phyloP scores from a whole-genome alignment of 2,329 filamentous ascomycete genomes.

The Pseudogymnoascus sp. region DNA sequence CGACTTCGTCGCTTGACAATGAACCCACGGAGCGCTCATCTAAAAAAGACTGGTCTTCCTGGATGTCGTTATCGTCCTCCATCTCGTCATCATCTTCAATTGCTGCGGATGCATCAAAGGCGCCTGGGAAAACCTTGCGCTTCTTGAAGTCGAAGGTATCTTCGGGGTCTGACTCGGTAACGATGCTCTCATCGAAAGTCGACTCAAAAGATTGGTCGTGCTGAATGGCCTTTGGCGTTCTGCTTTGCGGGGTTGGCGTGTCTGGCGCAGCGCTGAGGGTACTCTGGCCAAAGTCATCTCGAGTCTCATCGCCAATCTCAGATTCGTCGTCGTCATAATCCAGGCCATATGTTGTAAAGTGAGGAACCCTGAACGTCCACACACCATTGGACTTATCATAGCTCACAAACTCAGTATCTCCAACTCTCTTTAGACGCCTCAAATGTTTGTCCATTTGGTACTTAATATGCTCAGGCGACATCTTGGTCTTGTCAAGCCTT shows the following conservation, averaged over 20 bases:
- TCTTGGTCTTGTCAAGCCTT: conserved; percentile 53
- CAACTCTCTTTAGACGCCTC: conserved; percentile 68
- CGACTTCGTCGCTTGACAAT: conserved; percentile 48
- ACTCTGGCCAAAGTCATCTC: conserved; percentile 40
- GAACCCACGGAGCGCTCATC: conserved; percentile 83
- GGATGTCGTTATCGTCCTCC: conserved; percentile 33
- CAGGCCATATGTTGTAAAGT: conserved; percentile 92
- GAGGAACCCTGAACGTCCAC: conserved; percentile 90
- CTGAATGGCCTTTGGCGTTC: conserved; percentile 19
- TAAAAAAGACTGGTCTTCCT: conserved; percentile 73
- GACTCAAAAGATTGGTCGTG: conserved; percentile 28
- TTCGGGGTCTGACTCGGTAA: conserved; percentile 28
- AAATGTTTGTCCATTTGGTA: conserved; percentile 72
- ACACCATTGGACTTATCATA: conserved; percentile 75
- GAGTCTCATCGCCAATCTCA: conserved; percentile 46
- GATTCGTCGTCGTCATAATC: conserved; percentile 62
- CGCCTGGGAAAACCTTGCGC: conserved; percentile 58
- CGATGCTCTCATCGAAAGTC: conserved; percentile 30
- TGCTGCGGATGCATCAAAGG: conserved; percentile 59
- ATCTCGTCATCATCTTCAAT: conserved; percentile 48
- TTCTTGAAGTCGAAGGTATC: conserved; percentile 31
- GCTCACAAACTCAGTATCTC: conserved; percentile 70
- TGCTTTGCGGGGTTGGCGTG: conserved; percentile 35
- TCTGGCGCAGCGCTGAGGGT: conserved; percentile 38
- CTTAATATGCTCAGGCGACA: conserved; percentile 50